A percentile compares a stretch with the other conserved stretches of the same genome.
Evolutionary conservation across 2,329 filamentous ascomycete genomes (phyloP).

Genomic region (Trichoderma sp.): DNA sequence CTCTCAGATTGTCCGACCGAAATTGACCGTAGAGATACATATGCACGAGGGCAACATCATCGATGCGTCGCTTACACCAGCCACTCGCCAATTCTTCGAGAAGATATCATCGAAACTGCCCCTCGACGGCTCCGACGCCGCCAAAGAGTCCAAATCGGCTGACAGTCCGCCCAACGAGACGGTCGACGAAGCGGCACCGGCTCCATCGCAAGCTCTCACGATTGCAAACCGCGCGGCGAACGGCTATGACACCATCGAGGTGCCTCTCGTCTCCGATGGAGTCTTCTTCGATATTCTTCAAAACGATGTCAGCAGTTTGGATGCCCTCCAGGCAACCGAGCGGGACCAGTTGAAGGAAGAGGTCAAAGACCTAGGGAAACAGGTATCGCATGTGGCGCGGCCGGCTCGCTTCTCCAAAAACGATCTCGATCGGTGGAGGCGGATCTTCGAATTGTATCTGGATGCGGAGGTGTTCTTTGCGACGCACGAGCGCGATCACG

Average conservation of each 20-base stretch:
- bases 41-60: slow-evolving; percentile 66
- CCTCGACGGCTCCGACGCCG: slow-evolving; percentile 20
- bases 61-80: slow-evolving; percentile 66
- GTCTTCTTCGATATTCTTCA: slow-evolving; percentile 80
- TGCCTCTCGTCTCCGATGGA: slow-evolving; percentile 74
- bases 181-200: background rate
- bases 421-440: slow-evolving; percentile 75
- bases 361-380: slow-evolving; percentile 64
- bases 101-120: slow-evolving; percentile 55
- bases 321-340: slow-evolving; percentile 68
- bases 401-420: slow-evolving; percentile 64
- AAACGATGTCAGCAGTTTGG: slow-evolving; percentile 69
- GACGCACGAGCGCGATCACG: slow-evolving; percentile 70
- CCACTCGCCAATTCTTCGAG: slow-evolving; percentile 65
- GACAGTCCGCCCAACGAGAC: background rate
- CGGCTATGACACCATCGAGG: slow-evolving; percentile 57
- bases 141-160: background rate
- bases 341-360: slow-evolving; percentile 63
- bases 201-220: background rate
- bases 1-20: slow-evolving; percentile 61
- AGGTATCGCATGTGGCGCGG: slow-evolving; percentile 65
- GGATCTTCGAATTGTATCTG: slow-evolving; percentile 80
- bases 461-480: slow-evolving; percentile 83
- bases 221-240: background rate
- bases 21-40: slow-evolving; percentile 70